Evolutionary conservation across 106 monocot genomes (phyloP).

Genomic region (Chionographis japonica): DNA sequence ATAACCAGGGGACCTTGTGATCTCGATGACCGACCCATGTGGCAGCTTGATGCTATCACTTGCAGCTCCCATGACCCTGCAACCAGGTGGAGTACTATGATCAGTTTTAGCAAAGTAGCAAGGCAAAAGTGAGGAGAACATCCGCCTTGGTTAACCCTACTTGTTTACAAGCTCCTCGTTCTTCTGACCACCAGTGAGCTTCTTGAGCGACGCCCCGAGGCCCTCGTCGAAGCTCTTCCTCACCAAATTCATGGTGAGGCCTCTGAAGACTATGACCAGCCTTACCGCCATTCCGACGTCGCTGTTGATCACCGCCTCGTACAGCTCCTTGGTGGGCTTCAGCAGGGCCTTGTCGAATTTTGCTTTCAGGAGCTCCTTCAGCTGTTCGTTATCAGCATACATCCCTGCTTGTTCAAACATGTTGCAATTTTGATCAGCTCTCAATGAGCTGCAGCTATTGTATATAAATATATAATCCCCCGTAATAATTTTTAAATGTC

Average conservation of each 20-base stretch:
- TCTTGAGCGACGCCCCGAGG: conserved; percentile 44
- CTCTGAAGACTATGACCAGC: conserved; percentile 47
- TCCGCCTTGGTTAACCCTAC: conserved; percentile 26
- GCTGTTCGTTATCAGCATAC: conserved; percentile 34
- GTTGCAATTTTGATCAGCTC: background rate
- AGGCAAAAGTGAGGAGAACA: background rate
- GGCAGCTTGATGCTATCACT: conserved; percentile 39
- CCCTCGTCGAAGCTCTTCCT: conserved; percentile 61
- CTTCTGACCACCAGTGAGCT: conserved; percentile 43
- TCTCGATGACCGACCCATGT: conserved; percentile 49
- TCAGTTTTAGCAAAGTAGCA: background rate
- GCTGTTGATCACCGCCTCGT: conserved; percentile 40
- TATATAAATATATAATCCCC: too few relatives aligned
- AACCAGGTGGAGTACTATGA: background rate
- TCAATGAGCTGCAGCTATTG: too few relatives aligned
- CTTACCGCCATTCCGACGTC: conserved; percentile 39
- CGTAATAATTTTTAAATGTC: too few relatives aligned
- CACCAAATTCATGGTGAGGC: conserved; percentile 44
- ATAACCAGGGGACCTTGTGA: conserved; percentile 46
- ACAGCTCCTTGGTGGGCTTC: conserved; percentile 47
- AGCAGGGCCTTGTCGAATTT: conserved; percentile 31
- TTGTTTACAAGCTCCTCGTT: conserved; percentile 43
- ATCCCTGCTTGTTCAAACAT: conserved; percentile 27
- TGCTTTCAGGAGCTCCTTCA: conserved; percentile 36
- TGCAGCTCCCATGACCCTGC: conserved; percentile 52